Conservation (phyloP, 441 rosid genomes). For the Melianthus villosus region DNA sequence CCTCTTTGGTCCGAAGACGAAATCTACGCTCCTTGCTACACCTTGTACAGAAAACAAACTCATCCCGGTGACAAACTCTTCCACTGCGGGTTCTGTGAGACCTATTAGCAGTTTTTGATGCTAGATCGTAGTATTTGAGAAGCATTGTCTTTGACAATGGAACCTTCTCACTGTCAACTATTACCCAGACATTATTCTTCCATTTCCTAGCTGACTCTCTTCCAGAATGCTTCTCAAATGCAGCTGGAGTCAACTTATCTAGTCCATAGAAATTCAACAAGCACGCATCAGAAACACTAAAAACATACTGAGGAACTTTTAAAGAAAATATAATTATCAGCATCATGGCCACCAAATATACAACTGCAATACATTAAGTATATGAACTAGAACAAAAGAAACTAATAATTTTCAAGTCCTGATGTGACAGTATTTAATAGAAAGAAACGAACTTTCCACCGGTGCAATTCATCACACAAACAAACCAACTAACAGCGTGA, state of each 20-base stretch:
- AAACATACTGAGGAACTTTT: neutral
- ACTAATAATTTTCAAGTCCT: too few relatives aligned
- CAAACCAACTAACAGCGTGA: too few relatives aligned
- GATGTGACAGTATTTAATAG: too few relatives aligned
- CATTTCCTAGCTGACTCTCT: conserved; percentile 97
- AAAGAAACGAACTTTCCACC: too few relatives aligned
- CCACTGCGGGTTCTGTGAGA: conserved; percentile 54
- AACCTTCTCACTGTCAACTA: conserved; percentile 77
- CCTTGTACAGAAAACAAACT: conserved; percentile 63
- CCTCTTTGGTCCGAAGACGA: conserved; percentile 76
- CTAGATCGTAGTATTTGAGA: conserved; percentile 76
- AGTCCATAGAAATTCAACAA: conserved; percentile 16
- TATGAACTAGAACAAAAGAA: too few relatives aligned
- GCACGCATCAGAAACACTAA: conserved; percentile 12
- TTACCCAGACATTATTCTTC: conserved; percentile 99
- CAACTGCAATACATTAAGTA: too few relatives aligned
- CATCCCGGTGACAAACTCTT: conserved; percentile 72
- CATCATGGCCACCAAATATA: too few relatives aligned
- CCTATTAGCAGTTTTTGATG: conserved; percentile 44
- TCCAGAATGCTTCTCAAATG: conserved; percentile 99
- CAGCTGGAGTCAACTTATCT: conserved; percentile 93
- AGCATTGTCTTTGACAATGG: conserved; percentile 75
- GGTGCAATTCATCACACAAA: too few relatives aligned
- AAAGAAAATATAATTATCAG: neutral
- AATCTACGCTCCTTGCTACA: conserved; percentile 87